These are phyloP conservation scores for Colletotrichum destructivum DNA, from an alignment of 2,329 filamentous ascomycete genomes.

Conservation along the genomic window DNA sequence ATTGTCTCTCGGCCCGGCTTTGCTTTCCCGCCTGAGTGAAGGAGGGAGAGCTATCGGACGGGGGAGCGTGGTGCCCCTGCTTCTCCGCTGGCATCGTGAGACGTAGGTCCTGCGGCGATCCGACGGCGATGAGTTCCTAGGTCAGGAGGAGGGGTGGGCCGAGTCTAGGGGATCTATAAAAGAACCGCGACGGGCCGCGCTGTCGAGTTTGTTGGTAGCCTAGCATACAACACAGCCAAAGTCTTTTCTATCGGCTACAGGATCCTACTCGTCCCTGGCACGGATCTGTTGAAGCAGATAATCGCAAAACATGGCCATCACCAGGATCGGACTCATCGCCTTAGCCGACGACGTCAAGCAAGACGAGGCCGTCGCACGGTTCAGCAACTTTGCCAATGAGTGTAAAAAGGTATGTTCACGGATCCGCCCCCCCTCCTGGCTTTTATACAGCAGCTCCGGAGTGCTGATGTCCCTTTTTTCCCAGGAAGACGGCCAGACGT, in stretches of 20 bases:
- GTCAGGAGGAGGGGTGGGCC: neutral
- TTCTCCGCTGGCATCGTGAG: constrained; percentile 19
- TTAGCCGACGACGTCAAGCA: constrained; percentile 31
- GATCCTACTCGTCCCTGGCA: neutral
- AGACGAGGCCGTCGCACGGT: constrained; percentile 30
- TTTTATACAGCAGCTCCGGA: neutral
- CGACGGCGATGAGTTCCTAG: constrained; percentile 16
- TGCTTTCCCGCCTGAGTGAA: neutral
- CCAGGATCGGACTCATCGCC: constrained; percentile 36
- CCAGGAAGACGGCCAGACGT: constrained; percentile 29
- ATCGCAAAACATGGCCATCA: constrained; percentile 29
- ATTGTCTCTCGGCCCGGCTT: neutral
- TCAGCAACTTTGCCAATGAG: constrained; percentile 29
- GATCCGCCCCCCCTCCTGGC: neutral
- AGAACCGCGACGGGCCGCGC: neutral
- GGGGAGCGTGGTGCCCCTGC: constrained; percentile 10
- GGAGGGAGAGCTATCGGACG: neutral
- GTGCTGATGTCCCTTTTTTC: neutral
- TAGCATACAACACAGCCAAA: neutral
- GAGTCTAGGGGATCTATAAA: constrained; percentile 19
- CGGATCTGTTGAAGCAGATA: neutral
- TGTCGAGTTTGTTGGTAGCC: neutral
- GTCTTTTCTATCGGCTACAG: too few relatives aligned
- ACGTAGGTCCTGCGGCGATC: constrained; percentile 22
- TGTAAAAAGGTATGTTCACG: constrained; percentile 27